Evolutionary conservation across 148 eudicot species (phyloP), one percentile per base, ranked within the genome.

Genomic region (Euryodendron excelsum): DNA sequence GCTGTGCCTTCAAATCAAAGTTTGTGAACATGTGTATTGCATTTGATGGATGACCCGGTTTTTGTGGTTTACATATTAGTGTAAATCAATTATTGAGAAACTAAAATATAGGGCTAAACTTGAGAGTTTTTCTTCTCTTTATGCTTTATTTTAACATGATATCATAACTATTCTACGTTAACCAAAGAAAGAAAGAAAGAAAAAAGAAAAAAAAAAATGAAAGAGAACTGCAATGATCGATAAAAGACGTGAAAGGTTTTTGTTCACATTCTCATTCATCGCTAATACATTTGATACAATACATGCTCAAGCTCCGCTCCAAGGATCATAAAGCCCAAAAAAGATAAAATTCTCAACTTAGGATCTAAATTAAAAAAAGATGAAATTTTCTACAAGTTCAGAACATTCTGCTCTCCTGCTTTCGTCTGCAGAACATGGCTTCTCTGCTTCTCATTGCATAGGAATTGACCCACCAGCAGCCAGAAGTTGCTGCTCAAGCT

Each of bases 391-490:
- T 28, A 45, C 41, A 75, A 62, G 50, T 36, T 9, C 50, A 30
- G 8, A 73, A n/a, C 55, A 15, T 17, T 37, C 18, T 18, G 3
- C 52, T 39, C 17, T 17, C 36, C 23, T 61, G 45, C 44, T 62
- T 74, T 62, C 23, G 10, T 4, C 62, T 50, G 33, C n/a, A 41
- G 5, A 41, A 5, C 7, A 41, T 41, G 45, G 56, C 23, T 48
- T 31, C 17, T 27, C 53, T 36, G 44, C 67, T 52, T 59, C 67
- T 75, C 72, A 77, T 73, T 66, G 41, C 78, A 65, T 61, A 1
- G 90, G 93, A 80, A 87, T 76, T 55, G 84, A 69, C 77, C 93
- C 97, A 61, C 97, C 93, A 55, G 86, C 92, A 27, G 89, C 85
- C 77, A 77, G 2, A 50, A 90, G 67, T 83, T 90, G 89, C 70